Evolutionary conservation across 371 early-diverging fungal genomes (phyloP).

Genomic region (Apophysomyces trapeziformis): DNA sequence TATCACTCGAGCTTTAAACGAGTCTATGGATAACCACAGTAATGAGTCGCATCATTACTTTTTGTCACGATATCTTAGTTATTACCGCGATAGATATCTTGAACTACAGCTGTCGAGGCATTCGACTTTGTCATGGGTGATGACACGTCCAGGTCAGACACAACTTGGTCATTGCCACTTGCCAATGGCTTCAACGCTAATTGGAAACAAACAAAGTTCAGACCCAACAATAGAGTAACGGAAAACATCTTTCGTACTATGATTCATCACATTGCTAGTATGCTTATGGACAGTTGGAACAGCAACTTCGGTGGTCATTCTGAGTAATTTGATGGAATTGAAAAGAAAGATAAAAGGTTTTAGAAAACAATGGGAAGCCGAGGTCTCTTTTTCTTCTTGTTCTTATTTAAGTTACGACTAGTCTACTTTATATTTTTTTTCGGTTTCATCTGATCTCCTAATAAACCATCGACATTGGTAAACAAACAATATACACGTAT

Average conservation of each 20-base stretch:
- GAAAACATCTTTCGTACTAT: not conserved
- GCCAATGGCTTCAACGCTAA: not conserved
- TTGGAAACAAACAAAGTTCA: not conserved
- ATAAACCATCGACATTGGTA: not conserved
- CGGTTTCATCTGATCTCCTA: not conserved
- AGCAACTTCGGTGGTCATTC: conserved; percentile 2
- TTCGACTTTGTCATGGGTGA: not conserved
- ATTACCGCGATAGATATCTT: not conserved
- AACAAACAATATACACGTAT: conserved; percentile 2
- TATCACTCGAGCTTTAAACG: not conserved
- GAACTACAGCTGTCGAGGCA: not conserved
- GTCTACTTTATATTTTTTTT: not conserved
- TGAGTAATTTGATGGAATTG: not conserved
- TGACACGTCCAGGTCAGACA: not conserved
- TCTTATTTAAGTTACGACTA: conserved; percentile 6
- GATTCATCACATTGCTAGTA: not conserved
- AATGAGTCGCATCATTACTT: not conserved
- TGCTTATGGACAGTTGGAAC: not conserved
- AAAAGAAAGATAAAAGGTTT: not conserved
- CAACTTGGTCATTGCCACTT: conserved; percentile 1
- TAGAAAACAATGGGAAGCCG: not conserved
- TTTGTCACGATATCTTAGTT: not conserved
- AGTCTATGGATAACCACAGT: not conserved
- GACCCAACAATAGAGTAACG: not conserved
- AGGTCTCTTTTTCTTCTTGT: not conserved